phyloP scores from a whole-genome alignment of 208 protist genomes.

The Pavlovales sp. region DNA sequence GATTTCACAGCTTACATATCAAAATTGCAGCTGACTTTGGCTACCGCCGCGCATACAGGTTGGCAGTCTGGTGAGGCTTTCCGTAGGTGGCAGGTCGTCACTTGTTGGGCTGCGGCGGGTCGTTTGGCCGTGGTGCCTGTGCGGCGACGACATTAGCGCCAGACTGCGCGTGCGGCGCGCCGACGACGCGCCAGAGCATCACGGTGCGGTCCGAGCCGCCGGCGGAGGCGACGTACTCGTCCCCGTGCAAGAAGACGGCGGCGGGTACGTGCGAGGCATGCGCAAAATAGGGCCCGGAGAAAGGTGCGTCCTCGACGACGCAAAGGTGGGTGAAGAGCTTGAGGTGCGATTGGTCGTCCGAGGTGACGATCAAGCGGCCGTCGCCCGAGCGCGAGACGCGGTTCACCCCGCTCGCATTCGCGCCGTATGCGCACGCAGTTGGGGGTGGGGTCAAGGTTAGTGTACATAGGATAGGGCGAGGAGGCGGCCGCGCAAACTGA shows the following conservation, averaged over 20 bases:
- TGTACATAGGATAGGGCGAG: too few relatives aligned
- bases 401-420: not conserved
- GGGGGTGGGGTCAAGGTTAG: too few relatives aligned
- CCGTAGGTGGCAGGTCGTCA: not conserved
- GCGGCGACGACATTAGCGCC: too few relatives aligned
- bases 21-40: too few relatives aligned
- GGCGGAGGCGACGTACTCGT: not conserved
- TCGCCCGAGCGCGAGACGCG: not conserved
- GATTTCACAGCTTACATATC: too few relatives aligned
- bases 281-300: not conserved
- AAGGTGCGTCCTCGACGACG: constrained; percentile 10
- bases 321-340: constrained; percentile 7
- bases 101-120: not conserved
- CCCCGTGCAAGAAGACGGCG: not conserved
- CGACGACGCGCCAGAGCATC: not conserved
- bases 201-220: constrained; percentile 5
- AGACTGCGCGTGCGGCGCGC: not conserved
- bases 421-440: not conserved
- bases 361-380: not conserved
- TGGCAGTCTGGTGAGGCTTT: not conserved
- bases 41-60: not conserved
- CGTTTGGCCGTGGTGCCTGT: not conserved
- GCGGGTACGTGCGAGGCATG: not conserved
- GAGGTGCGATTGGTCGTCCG: not conserved
- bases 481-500: too few relatives aligned